Base-by-base conservation (phyloP, 1,284 basidiomycete genomes). In the Tremellales sp. region DNA sequence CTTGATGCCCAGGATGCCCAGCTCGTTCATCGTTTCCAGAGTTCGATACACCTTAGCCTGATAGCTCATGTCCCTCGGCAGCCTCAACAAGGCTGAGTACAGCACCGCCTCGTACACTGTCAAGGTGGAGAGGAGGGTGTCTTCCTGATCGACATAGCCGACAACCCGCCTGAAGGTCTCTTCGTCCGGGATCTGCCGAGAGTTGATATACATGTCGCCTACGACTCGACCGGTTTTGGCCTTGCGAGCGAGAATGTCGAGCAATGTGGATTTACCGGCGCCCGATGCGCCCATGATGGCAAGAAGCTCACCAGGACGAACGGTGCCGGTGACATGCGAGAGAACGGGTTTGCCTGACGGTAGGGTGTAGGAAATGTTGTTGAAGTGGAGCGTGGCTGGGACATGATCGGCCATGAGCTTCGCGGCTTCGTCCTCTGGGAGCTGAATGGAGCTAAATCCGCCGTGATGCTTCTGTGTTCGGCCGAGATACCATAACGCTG, bases 71-170 rank as follows among this genome's bases (percentile, higher is more conserved):
- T 96, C 92, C 53, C 91, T 78, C 3, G 94, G 94, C 37, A 97
- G 74, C 52, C 94, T 77, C 59, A 98, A 74, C 45, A 97, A 70
- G 10, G 94, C 94, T 42, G 89, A 93, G 68, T 93, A 96, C 47
- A 97, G 73, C 13, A 98, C 86, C 0, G 93, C 97, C 78, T 98
- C 94, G 70, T 97, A 97, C 11, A 97, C 94, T 1, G 93, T 97
- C 69, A 98, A 76, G 1, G 94, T 97, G 62, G 86, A 83, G 85
- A 98, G 92, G 47, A 98, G 77, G 6, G 92, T 94, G 71, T 98
- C 94, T 72, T 97, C 94, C 74, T 98, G 94, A 70, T 98, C 94
- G 45, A 98, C 94, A 62, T 88, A 98, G 27, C 94, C 94, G 53
- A 86, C 84, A 10, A 97, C 84, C 25, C 84, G 82, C 66, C 84